Conservation (phyloP, 169 alveolate species). For the Cyclospora cayetanensis region DNA sequence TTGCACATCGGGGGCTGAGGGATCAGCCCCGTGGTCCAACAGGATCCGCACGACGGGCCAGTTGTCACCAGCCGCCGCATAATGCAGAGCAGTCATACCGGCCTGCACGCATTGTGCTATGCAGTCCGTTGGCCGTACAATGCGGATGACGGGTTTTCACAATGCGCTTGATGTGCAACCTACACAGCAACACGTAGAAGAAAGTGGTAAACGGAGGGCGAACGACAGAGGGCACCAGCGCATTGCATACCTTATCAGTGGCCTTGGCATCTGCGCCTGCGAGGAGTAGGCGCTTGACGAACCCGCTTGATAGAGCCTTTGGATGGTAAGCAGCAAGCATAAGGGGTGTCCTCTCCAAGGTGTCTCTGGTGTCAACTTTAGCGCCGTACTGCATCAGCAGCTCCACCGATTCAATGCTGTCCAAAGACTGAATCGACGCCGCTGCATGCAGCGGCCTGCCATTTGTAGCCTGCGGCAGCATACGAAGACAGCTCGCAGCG, state of each 20-base stretch:
- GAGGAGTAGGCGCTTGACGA: constrained; percentile 22
- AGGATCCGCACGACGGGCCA: constrained; percentile 13
- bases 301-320: constrained; percentile 15
- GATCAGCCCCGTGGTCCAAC: constrained; percentile 48
- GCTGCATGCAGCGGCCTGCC: constrained; percentile 61
- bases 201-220: no score
- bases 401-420: constrained; percentile 17
- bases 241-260: constrained; percentile 25
- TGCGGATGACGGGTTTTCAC: no score
- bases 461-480: constrained; percentile 13
- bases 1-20: constrained; percentile 4
- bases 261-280: constrained; percentile 46
- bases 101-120: no score
- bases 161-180: no score
- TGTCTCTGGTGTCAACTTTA: constrained; percentile 1
- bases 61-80: constrained; percentile 66
- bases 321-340: constrained; percentile 53
- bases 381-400: constrained; percentile 69
- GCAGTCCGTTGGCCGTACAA: no score
- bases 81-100: constrained; percentile 53
- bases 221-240: background rate
- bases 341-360: constrained; percentile 63
- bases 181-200: no score
- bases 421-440: constrained; percentile 44
- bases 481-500: background rate